These are phyloP conservation scores for Arabis hirsuta DNA, from an alignment of 345 rosid species.

Conservation along the genomic window DNA sequence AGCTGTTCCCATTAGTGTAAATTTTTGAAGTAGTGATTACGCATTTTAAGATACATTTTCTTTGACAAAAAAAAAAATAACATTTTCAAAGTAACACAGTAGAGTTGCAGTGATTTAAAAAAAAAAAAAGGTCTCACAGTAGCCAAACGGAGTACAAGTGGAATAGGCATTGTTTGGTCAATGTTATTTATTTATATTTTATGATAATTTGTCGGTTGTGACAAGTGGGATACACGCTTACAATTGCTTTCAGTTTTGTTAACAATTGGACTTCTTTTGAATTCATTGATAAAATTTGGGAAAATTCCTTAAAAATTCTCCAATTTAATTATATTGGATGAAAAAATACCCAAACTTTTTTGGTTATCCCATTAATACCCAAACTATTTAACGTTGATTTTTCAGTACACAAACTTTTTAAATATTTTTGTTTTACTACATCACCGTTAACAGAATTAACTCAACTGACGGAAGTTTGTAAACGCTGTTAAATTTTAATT, in stretches of 20 bases:
- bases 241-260: slow-evolving; percentile 27
- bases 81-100: not conserved
- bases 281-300: slow-evolving; percentile 2
- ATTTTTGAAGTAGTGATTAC: not conserved
- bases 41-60: not conserved
- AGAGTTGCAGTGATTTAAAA: slow-evolving; percentile 5
- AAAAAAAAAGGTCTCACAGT: not conserved
- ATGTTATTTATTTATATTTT: slow-evolving; percentile 3
- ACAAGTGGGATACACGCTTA: slow-evolving; percentile 39
- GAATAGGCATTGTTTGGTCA: slow-evolving; percentile 33
- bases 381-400: too few species aligned
- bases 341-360: too few species aligned
- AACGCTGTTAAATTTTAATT: too few species aligned
- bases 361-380: too few species aligned
- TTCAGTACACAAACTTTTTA: too few species aligned
- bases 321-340: too few species aligned
- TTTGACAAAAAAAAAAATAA: not conserved
- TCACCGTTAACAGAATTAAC: too few species aligned
- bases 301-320: too few species aligned
- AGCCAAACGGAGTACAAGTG: slow-evolving; percentile 2
- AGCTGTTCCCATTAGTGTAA: too few species aligned
- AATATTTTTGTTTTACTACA: too few species aligned
- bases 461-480: too few species aligned
- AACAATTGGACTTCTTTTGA: slow-evolving; percentile 34
- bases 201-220: slow-evolving; percentile 36